Evolutionary conservation across 2,329 filamentous ascomycete genomes (phyloP), one percentile per base, ranked within the genome.

Genomic region (Monosporascus sp.): DNA sequence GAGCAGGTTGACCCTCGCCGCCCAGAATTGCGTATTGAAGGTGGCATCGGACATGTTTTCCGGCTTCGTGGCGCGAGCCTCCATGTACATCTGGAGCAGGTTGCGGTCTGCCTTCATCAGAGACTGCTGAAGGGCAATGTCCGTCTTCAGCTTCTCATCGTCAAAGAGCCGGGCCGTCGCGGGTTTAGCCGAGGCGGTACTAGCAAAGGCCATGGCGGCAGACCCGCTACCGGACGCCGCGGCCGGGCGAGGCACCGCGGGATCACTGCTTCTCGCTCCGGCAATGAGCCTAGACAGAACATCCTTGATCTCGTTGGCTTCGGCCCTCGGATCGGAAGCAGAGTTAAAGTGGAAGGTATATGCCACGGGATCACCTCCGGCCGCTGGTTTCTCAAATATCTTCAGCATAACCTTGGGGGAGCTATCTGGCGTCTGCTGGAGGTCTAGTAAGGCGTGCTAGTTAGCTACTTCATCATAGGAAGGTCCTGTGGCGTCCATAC

Each of bases 21-120:
- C 90, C 94, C 94, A 99, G 73, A 99, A 99, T 68, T 97, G 93
- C 1, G 85, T 78, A 61, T 93, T 91, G 70, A 97, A 96, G 45
- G 91, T 87, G 2, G 82, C 82, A 28, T 88, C 84, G 0, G 87
- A 87, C 56, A 97, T 87, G 2, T 88, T 86, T 7, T 93, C 88
- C 0, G 93, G 91, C 65, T 96, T 96, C 8, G 89, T 88, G 50
- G 82, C 79, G 48, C 91, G 77, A 0, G 91, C 88, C 65, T 96
- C 91, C 74, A 91, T 86, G 68, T 97, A 97, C 44, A 92, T 94
- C 68, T 89, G 85, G 61, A 88, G 84, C 41, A 99, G 78, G 11
- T 78, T 78, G 18, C 82, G 77, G 65, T 96, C 89, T 53, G 89
- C 86, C 63, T 89, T 91, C 70, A 97, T 84, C 6, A 99, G 80